Conservation (phyloP, 2,329 filamentous ascomycete genomes). For the Colletotrichum sp. region DNA sequence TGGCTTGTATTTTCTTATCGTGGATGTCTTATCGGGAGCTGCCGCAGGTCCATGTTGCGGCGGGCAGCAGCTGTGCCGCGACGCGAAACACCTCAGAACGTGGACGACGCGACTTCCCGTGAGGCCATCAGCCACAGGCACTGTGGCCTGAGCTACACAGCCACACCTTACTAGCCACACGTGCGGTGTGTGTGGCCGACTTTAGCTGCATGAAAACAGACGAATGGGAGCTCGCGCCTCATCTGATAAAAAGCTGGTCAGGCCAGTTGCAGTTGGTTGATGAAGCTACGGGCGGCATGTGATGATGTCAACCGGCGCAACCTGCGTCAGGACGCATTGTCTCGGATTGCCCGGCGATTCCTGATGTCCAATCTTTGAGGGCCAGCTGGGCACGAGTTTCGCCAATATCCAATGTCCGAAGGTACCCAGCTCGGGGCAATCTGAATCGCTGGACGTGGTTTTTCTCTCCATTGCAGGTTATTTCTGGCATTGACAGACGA, state of each 20-base stretch:
- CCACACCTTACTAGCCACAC: neutral
- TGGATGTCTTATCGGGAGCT: neutral
- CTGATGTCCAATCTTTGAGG: neutral
- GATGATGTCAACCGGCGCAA: slow-evolving; percentile 18
- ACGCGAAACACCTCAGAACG: neutral
- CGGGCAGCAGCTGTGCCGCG: neutral
- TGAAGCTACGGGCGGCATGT: neutral
- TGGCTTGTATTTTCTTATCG: slow-evolving; percentile 5
- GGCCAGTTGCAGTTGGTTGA: neutral
- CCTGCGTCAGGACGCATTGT: neutral
- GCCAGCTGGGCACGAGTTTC: neutral
- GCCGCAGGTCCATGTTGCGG: neutral
- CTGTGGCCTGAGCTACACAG: neutral
- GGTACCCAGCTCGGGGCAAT: neutral
- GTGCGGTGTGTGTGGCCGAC: neutral
- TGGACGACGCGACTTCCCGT: neutral
- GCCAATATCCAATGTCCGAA: neutral
- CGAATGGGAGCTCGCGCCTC: neutral
- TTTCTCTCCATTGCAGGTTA: neutral
- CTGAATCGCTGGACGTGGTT: neutral
- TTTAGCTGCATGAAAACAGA: neutral
- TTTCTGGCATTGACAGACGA: neutral
- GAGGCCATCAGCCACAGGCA: neutral
- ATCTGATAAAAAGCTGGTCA: neutral
- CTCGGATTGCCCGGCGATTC: neutral